Base-by-base conservation (phyloP, 768 basidiomycete genomes). In the Pleurotus pulmonarius region DNA sequence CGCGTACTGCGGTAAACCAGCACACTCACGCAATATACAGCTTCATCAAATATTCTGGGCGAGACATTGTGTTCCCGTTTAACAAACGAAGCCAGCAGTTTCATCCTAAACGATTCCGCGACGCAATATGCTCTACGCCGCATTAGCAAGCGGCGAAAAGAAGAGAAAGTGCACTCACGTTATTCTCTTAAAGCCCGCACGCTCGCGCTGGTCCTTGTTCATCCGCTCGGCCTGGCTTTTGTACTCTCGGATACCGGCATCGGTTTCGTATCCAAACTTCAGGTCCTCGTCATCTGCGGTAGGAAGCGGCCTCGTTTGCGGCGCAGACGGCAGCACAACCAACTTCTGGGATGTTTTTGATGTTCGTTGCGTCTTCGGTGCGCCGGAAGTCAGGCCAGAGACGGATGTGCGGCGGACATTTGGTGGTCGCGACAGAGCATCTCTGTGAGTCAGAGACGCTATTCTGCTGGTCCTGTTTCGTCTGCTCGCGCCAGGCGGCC, bases 31-130 rank as follows among this genome's bases (percentile, higher is more conserved):
- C 86, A 90, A 75, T 97, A 97, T 58, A 96, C 71, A 0, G 94
- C 94, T 71, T 98, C 95, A 67, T 97, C 95, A 61, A 92, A 98
- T 0, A 92, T 81, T 58, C 95, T 78, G 1, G 87, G 92, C 8
- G 73, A 78, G 9, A 95, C 94, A 55, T 94, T 96, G 67, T 98
- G 95, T 66, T 98, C 95, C 51, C 95, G 77, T 70, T 95, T 96
- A 67, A 97, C 67, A 65, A 94, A 96, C 2, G 87, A 85, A 9
- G 88, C 85, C 18, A 97, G 72, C 0, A 90, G 72, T 68, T 92
- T 94, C 82, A 91, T 88, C 66, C 86, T 85, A 69, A 95, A 87
- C 5, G 81, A 82, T 62, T 95, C 93, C 5, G 91, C 90, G 5
- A 94, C 78, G 60, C 89, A 95, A 68, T 95, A 98, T 3, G 92